Evolutionary conservation across 768 basidiomycete genomes (phyloP).

Genomic region (Rubroboletus pulcherrimus): DNA sequence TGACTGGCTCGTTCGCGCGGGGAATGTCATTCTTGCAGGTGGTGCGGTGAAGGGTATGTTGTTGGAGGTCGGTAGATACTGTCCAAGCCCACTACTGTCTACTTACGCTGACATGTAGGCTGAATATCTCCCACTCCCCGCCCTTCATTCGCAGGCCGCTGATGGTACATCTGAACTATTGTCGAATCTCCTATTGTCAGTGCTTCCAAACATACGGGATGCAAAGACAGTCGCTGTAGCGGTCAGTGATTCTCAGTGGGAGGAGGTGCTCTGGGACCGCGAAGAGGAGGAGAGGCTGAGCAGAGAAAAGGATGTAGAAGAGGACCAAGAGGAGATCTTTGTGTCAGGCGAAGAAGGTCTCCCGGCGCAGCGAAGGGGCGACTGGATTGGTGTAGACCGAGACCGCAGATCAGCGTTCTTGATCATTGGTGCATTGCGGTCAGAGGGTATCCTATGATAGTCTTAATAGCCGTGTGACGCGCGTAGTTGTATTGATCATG

Average conservation of each 20-base stretch:
- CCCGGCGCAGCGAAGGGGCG: slow-evolving; percentile 47
- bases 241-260: slow-evolving; percentile 75
- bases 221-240: slow-evolving; percentile 76
- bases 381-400: slow-evolving; percentile 77
- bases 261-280: slow-evolving; percentile 73
- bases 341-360: slow-evolving; percentile 57
- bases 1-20: slow-evolving; percentile 79
- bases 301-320: slow-evolving; percentile 17
- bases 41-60: slow-evolving; percentile 82
- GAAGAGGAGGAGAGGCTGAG: slow-evolving; percentile 53
- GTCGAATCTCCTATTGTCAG: slow-evolving; percentile 69
- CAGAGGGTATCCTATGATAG: slow-evolving; percentile 56
- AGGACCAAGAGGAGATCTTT: slow-evolving; percentile 52
- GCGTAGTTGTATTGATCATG: neutral
- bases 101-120: slow-evolving; percentile 43
- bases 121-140: slow-evolving; percentile 77
- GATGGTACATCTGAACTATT: slow-evolving; percentile 72
- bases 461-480: slow-evolving; percentile 17
- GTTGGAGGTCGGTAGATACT: slow-evolving; percentile 53
- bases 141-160: slow-evolving; percentile 56
- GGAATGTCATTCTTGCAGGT: slow-evolving; percentile 72
- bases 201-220: slow-evolving; percentile 69
- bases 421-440: slow-evolving; percentile 71
- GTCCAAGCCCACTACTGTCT: neutral
- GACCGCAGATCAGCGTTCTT: slow-evolving; percentile 76